Base-by-base conservation (phyloP, 2,329 filamentous ascomycete species). In the Diaporthe vexans region DNA sequence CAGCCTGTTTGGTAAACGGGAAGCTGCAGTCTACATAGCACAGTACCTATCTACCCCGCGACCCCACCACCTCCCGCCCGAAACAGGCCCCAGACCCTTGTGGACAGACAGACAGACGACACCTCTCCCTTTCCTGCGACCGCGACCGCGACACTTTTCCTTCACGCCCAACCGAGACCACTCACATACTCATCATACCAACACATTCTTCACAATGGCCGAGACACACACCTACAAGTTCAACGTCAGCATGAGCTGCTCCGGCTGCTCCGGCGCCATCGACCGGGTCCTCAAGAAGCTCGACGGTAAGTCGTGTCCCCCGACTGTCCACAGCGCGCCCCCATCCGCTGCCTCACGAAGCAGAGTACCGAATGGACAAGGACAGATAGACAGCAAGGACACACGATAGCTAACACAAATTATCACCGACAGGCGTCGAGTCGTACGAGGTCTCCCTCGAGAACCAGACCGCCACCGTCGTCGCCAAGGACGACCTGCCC, bases 211-310 rank as follows among this genome's bases (percentile, higher is more conserved):
- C 80, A 88, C 78, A 80, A 95, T 95, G 94, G 86, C 92, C 75
- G 94, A 94, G 88, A 72, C 72, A 79, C 95, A 98, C 88, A 94
- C 91, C 79, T 98, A 98, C 93, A 94, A 97, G 85, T 98, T 98
- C 89, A 92, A 95, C 85, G 91, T 98, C 84, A 89, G 88, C 85
- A 99, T 99, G 97, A 94, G 88, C 89, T 99, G 97, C 87, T 91
- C 94, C 82, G 97, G 97, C 84, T 99, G 97, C 92, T 98, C 95
- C 59, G 95, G 95, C 81, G 97, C 97, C 78, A 90, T 99, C 58
- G 94, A 97, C 85, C 91, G 95, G 70, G 95, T 98, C 59, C 91
- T 99, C 77, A 96, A 94, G 88, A 98, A 95, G 87, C 91, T 97
- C 3, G 93, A 97, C 26, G 95, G 95, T 97, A 82, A 77, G 90